Conservation (phyloP, 768 basidiomycete species). For the Thelephora aurantiotincta region DNA sequence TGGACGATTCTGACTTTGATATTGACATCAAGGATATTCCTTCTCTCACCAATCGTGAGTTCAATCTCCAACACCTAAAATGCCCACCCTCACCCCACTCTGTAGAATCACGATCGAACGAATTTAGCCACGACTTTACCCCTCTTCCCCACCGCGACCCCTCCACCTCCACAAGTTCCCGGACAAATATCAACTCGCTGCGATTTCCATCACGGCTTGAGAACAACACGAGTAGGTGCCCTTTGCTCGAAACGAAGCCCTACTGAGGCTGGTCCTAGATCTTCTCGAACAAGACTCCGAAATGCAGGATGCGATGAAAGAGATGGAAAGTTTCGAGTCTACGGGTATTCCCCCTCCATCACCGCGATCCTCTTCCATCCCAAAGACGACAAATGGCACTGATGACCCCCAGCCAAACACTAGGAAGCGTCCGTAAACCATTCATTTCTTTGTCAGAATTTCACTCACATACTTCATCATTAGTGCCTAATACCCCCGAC, state of each 20-base stretch:
- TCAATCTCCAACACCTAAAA: neutral
- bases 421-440: too few relatives aligned
- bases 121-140: too few relatives aligned
- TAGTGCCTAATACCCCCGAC: too few relatives aligned
- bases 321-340: conserved; percentile 37
- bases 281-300: conserved; percentile 57
- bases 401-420: too few relatives aligned
- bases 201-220: conserved; percentile 37
- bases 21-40: neutral
- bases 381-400: too few relatives aligned
- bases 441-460: too few relatives aligned
- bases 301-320: conserved; percentile 52
- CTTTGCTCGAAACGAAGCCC: conserved; percentile 1
- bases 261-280: conserved; percentile 25
- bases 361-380: too few relatives aligned
- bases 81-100: too few relatives aligned
- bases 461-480: too few relatives aligned
- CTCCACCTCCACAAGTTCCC: conserved; percentile 28
- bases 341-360: conserved; percentile 8
- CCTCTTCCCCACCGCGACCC: too few relatives aligned
- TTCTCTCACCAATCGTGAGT: conserved; percentile 22
- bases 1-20: neutral
- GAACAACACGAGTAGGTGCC: conserved; percentile 40
- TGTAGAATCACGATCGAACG: too few relatives aligned
- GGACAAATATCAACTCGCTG: conserved; percentile 34